Conservation (phyloP, 225 moss, liverwort and hornwort species). For the Rhytidiadelphus loreus region DNA sequence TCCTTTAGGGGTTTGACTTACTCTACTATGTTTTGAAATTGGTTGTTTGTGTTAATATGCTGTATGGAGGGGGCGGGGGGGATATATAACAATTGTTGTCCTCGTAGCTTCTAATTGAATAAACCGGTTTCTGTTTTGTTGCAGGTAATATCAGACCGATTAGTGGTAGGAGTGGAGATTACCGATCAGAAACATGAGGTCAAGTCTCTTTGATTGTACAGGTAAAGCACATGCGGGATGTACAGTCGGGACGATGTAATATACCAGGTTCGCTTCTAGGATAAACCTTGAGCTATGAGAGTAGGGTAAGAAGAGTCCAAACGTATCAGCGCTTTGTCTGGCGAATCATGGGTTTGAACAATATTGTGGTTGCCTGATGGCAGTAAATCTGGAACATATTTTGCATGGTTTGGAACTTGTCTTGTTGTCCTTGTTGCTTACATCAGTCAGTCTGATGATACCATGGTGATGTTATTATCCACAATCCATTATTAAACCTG, state of each 20-base stretch:
- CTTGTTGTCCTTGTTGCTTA: background rate
- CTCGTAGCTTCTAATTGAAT: background rate
- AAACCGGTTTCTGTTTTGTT: background rate
- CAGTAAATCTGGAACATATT: background rate
- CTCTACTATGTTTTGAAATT: background rate
- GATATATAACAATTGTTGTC: background rate
- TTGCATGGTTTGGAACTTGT: background rate
- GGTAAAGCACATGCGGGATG: slow-evolving; percentile 1
- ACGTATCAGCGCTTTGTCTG: background rate
- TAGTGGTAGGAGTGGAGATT: slow-evolving; percentile 1
- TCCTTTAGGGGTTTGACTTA: background rate
- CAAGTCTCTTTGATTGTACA: slow-evolving; percentile 5
- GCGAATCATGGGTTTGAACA: background rate
- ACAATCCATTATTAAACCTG: background rate
- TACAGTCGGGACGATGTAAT: slow-evolving; percentile 10
- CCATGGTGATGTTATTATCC: background rate
- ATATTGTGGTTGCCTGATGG: background rate
- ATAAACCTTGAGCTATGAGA: background rate
- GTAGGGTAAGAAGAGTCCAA: background rate
- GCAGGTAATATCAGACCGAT: slow-evolving; percentile 1
- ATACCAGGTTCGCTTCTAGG: slow-evolving; percentile 20
- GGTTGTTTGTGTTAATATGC: background rate
- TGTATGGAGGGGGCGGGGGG: background rate
- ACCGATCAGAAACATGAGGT: background rate
- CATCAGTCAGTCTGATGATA: background rate